Evolutionary conservation across 2,329 filamentous ascomycete species (phyloP).

Genomic region (Aspergillus thermomutatus): DNA sequence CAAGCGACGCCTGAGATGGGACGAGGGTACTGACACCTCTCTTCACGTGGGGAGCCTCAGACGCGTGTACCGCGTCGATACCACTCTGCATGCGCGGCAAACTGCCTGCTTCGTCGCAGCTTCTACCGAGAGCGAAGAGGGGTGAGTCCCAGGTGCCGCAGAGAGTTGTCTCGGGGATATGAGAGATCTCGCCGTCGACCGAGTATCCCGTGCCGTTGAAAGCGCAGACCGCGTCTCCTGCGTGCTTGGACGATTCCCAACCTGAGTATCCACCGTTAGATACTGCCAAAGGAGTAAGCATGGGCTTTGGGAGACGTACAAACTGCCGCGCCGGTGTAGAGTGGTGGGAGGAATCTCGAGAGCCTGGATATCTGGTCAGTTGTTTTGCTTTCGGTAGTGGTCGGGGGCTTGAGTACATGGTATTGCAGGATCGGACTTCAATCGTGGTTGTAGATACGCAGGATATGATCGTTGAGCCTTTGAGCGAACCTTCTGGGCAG

Average conservation of each 20-base stretch:
- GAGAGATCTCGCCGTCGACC: not conserved
- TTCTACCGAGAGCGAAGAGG: not conserved
- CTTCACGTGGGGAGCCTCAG: not conserved
- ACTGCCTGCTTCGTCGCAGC: not conserved
- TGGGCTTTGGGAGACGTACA: constrained; percentile 9
- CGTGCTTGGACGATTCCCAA: constrained; percentile 9
- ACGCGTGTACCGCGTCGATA: not conserved
- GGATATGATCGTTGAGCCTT: constrained; percentile 12
- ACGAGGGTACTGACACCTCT: not conserved
- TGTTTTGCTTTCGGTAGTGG: not conserved
- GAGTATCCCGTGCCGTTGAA: constrained; percentile 25
- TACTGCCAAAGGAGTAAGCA: not conserved
- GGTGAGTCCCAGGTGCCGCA: constrained; percentile 2
- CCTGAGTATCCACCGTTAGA: constrained; percentile 7
- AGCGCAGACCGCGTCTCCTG: constrained; percentile 23
- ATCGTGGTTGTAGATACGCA: constrained; percentile 10
- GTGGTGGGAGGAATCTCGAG: constrained; percentile 10
- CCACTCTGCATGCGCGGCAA: not conserved
- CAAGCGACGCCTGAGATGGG: not conserved
- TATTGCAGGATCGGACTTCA: constrained; percentile 17
- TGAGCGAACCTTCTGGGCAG: constrained; percentile 16
- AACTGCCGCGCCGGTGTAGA: constrained; percentile 11
- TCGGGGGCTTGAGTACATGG: constrained; percentile 8
- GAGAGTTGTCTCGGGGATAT: constrained; percentile 14
- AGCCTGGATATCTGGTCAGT: constrained; percentile 8